A percentile compares a stretch with the other conserved stretches of the same genome.
Evolutionary conservation across 441 rosid genomes (phyloP).

Genomic region (Manihot esculenta): DNA sequence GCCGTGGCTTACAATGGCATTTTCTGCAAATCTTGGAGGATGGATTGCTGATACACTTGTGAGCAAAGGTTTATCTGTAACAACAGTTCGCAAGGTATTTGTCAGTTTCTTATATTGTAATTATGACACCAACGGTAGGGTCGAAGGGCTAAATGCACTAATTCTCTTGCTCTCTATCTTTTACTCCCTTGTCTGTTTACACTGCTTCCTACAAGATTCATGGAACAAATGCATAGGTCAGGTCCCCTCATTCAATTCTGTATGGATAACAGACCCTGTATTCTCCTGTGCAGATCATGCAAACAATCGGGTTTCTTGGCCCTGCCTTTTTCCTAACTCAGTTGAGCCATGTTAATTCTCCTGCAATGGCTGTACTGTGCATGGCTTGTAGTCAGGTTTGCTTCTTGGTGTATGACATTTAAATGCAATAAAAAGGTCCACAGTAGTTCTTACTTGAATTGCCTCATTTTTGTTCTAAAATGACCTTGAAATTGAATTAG

Average conservation of each 20-base stretch:
- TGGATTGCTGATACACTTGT: slow-evolving; percentile 96
- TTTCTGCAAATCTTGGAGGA: slow-evolving; percentile 87
- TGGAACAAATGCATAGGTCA: background rate
- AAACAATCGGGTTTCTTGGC: slow-evolving; percentile 92
- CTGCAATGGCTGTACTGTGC: slow-evolving; percentile 87
- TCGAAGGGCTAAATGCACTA: background rate
- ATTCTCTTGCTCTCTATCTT: background rate
- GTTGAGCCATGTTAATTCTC: slow-evolving; percentile 85
- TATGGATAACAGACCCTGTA: background rate
- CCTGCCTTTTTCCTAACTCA: slow-evolving; percentile 97
- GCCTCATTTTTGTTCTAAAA: background rate
- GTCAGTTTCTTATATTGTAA: background rate
- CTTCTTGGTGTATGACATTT: slow-evolving; percentile 5
- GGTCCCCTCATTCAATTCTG: background rate
- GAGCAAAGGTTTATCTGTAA: slow-evolving; percentile 75
- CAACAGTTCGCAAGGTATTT: slow-evolving; percentile 82
- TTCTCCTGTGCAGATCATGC: slow-evolving; percentile 67
- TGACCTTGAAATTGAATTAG: background rate
- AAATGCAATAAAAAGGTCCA: background rate
- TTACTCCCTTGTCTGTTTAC: background rate
- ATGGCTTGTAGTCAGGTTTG: slow-evolving; percentile 95
- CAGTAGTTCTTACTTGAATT: background rate
- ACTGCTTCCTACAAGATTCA: background rate
- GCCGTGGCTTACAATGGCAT: slow-evolving; percentile 96
- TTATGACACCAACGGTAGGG: background rate